These are phyloP conservation scores for Fusarium incarnatum DNA, from an alignment of 2,329 filamentous ascomycete genomes.

Conservation along the genomic window DNA sequence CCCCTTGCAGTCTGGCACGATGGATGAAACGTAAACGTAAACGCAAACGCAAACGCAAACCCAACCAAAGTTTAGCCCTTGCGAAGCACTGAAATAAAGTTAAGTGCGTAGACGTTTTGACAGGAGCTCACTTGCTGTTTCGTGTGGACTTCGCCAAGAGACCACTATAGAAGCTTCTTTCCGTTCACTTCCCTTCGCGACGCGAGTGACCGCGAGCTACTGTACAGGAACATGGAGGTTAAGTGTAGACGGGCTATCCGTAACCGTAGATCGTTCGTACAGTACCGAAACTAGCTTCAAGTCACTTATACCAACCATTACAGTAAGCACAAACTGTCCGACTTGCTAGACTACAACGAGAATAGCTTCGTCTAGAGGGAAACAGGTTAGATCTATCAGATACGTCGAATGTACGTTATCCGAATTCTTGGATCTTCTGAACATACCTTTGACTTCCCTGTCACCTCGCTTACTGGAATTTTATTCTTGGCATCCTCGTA, in stretches of 20 bases:
- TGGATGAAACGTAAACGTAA: neutral
- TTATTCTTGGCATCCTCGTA: neutral
- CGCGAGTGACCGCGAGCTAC: neutral
- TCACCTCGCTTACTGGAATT: neutral
- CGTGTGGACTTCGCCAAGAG: neutral
- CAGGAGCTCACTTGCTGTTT: neutral
- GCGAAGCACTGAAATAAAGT: neutral
- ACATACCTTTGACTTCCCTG: neutral
- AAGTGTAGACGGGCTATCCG: neutral
- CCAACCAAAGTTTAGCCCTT: neutral
- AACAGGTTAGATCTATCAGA: neutral
- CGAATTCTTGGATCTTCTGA: conserved; percentile 8
- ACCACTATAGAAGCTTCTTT: neutral
- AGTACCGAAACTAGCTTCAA: neutral
- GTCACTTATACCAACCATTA: neutral
- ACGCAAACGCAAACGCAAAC: neutral
- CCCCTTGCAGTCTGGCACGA: neutral
- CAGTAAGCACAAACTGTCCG: neutral
- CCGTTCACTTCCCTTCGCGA: neutral
- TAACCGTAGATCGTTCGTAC: neutral
- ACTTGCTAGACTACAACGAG: neutral
- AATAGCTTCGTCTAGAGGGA: neutral
- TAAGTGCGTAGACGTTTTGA: neutral
- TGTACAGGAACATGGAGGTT: neutral
- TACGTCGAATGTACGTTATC: neutral